Base-by-base conservation (phyloP, 2,329 filamentous ascomycete species). In the Phialophora tarda region DNA sequence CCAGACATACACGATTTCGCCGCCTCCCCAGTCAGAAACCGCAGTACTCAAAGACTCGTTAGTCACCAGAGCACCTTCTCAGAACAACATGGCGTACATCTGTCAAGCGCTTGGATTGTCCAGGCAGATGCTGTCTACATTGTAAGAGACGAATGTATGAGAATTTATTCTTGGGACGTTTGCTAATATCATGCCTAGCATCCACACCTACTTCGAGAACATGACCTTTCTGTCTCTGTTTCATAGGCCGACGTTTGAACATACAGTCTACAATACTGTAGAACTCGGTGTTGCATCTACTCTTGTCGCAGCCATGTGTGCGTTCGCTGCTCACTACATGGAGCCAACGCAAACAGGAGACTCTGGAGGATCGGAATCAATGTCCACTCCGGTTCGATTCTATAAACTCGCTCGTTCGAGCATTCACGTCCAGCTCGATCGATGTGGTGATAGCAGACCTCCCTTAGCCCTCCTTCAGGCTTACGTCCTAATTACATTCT, bases 1-100 rank as follows among this genome's bases (percentile, higher is more conserved):
- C 50, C 59, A 62, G 50, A 41, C 48, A n/a, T 62, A 62, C 38
- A 62, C 32, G 21, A 62, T 62, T 54, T 62, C 59, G 32, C 50
- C 48, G 4, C 10, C 17, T 23, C 34, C 59, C 8, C 7, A 11
- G 21, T 34, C n/a, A 24, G 26, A 30, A 14, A 17, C 28, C 32
- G 44, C 24, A 3, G 14, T 34, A 23, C 24, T 24, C 12, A 59
- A 23, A n/a, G 59, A 62, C 24, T 14, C 26, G n/a, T 17, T 34
- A n/a, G 3, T 26, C 23, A 4, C 24, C 41, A 32, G 47, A 10
- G 44, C 41, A 14, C 57, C 44, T 7, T 12, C 44, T 12, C 57
- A 50, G 23, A 47, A 59, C 17, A 59, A 59, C 14, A 59, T 44
- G 11, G 21, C 17, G 28, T 34, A 48, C 28, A 30, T 59, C 41